Evolutionary conservation across 768 basidiomycete species (phyloP).

Genomic region (Tulasnella calospora): DNA sequence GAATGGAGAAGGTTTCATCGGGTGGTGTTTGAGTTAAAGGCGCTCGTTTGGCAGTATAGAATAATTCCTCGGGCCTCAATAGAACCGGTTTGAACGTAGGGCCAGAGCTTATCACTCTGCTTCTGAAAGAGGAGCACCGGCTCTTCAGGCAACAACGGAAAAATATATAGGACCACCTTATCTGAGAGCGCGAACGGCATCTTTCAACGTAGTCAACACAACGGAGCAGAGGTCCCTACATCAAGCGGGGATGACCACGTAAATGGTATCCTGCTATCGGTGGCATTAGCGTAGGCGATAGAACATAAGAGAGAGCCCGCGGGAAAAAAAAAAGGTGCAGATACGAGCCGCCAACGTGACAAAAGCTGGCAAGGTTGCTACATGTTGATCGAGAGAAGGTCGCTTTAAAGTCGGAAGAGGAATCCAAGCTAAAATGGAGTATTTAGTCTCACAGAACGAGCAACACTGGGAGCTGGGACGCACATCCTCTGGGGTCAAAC

Average conservation of each 20-base stretch:
- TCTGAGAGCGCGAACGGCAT: no score
- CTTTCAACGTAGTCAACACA: no score
- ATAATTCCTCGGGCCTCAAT: no score
- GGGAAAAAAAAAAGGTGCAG: not conserved
- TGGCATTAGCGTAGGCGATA: not conserved
- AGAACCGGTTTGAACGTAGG: no score
- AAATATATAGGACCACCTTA: no score
- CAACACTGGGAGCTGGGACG: slow-evolving; percentile 34
- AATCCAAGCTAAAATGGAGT: slow-evolving; percentile 14
- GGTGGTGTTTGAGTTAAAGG: not conserved
- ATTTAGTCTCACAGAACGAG: not conserved
- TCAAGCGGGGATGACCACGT: not conserved
- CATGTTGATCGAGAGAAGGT: not conserved
- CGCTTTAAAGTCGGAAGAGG: slow-evolving; percentile 17
- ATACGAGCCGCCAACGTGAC: not conserved
- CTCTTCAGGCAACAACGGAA: no score
- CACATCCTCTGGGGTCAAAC: slow-evolving; percentile 69
- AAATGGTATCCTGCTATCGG: not conserved
- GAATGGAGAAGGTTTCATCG: not conserved
- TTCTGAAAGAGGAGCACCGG: no score
- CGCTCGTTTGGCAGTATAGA: not conserved
- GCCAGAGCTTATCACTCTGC: no score
- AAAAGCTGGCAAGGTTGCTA: not conserved
- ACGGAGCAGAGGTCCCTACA: not conserved
- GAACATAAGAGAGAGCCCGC: not conserved